These are phyloP conservation scores for Microstroma glucosiphilum DNA, from an alignment of 1,284 basidiomycete species.

Conservation along the genomic window DNA sequence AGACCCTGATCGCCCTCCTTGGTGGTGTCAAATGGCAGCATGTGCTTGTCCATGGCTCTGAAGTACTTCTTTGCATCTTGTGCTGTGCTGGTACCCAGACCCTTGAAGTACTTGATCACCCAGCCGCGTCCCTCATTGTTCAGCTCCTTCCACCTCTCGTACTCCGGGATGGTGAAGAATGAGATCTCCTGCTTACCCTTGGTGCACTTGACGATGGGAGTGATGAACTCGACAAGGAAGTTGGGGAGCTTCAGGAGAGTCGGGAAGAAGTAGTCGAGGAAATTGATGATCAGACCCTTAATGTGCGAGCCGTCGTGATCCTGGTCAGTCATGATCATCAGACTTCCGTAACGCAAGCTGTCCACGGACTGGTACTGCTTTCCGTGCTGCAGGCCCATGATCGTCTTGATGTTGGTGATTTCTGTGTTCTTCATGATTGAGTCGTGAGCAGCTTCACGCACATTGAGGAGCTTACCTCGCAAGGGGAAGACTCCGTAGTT, in stretches of 20 bases:
- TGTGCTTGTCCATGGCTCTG: conserved; percentile 81
- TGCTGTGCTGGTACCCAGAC: conserved; percentile 87
- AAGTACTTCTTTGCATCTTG: conserved; percentile 91
- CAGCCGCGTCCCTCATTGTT: conserved; percentile 77
- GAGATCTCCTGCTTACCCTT: conserved; percentile 75
- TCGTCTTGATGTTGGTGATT: conserved; percentile 95
- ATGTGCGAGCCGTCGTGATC: conserved; percentile 99
- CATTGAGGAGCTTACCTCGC: conserved; percentile 93
- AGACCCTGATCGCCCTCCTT: conserved; percentile 77
- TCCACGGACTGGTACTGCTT: conserved; percentile 72
- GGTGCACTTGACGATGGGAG: conserved; percentile 80
- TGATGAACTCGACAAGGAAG: conserved; percentile 97
- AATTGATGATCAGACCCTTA: conserved; percentile 97
- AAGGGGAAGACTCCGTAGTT: conserved; percentile 96
- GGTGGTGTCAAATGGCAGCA: conserved; percentile 81
- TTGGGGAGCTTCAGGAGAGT: conserved; percentile 84
- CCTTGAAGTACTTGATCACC: conserved; percentile 71
- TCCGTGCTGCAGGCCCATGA: conserved; percentile 89
- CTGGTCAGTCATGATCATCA: conserved; percentile 99
- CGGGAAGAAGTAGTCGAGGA: conserved; percentile 93
- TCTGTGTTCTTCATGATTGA: conserved; percentile 98
- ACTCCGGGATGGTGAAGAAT: conserved; percentile 98
- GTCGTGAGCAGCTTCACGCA: conserved; percentile 90
- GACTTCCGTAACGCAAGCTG: conserved; percentile 80
- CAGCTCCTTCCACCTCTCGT: conserved; percentile 80